phyloP scores from a whole-genome alignment of 2,329 filamentous ascomycete species.

The Albifimbria verrucaria region DNA sequence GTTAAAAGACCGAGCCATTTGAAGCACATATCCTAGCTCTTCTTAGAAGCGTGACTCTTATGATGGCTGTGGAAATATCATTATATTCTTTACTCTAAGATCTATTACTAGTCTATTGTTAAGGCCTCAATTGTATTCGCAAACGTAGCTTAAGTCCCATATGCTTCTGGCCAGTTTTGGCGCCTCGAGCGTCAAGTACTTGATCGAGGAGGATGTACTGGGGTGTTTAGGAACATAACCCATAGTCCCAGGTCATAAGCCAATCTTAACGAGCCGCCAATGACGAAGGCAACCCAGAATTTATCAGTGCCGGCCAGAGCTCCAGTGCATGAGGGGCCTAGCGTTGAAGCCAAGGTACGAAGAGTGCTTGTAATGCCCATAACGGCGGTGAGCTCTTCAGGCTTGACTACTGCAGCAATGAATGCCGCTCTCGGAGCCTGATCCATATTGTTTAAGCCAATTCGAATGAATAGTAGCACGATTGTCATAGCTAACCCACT shows the following conservation, averaged over 20 bases:
- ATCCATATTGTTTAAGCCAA: conserved; percentile 66
- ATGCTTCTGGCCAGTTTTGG: too few relatives aligned
- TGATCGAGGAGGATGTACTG: conserved; percentile 42
- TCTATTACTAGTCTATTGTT: too few relatives aligned
- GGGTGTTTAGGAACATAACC: conserved; percentile 57
- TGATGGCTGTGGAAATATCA: too few relatives aligned
- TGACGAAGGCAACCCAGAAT: conserved; percentile 63
- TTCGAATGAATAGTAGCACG: conserved; percentile 53
- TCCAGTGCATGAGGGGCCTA: conserved; percentile 54
- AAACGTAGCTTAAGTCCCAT: too few relatives aligned
- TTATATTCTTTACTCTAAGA: too few relatives aligned
- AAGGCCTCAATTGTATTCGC: too few relatives aligned
- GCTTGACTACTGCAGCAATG: conserved; percentile 63
- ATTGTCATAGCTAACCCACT: conserved; percentile 48
- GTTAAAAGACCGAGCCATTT: too few relatives aligned
- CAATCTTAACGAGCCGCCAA: conserved; percentile 49
- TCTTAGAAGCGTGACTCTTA: too few relatives aligned
- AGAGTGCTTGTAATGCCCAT: conserved; percentile 65
- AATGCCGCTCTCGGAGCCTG: conserved; percentile 64
- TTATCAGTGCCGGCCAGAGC: conserved; percentile 46
- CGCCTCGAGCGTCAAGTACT: too few relatives aligned
- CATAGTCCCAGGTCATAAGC: conserved; percentile 58
- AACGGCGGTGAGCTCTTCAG: conserved; percentile 64
- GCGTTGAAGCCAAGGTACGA: conserved; percentile 55
- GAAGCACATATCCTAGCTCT: too few relatives aligned